Evolutionary conservation across 1,284 basidiomycete species (phyloP), one percentile per base, ranked within the genome.

Genomic region (Rhodotorula sp.): DNA sequence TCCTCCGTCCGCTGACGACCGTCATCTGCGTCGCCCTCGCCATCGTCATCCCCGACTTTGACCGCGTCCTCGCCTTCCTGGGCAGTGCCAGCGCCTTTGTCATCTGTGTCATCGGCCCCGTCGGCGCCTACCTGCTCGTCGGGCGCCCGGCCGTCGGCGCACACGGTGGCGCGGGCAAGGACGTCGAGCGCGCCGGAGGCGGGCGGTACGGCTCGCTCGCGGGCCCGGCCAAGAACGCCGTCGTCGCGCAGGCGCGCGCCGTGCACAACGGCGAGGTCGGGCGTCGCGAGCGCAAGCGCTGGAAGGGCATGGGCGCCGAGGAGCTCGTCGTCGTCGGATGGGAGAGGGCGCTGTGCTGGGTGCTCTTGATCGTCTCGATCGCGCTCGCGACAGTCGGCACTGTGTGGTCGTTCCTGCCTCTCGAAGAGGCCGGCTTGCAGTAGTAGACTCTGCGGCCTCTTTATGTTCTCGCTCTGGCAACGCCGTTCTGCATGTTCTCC

Each of bases 1-100:
- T 78, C 61, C 88, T 91, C 78, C 86, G 91, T 61, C 80, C 89
- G 41, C 73, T 82, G 59, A 82, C 93, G 46, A 87, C 89, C 0
- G 74, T 86, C 14, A 75, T 88, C 56, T 85, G 89, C 27, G 88
- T 93, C 25, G 79, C 83, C 44, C 87, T 90, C 50, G 93, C 92
- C 4, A 88, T 95, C 71, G 80, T 89, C 68, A 83, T 97, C 54
- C 94, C 95, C 2, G 87, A 91, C 66, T 97, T 97, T 80, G 90
- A 90, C 74, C 87, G 89, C 34, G 87, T 94, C 80, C 95, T 97
- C 92, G 91, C 91, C 19, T 92, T 95, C 80, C 84, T 96, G 50
- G 93, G 94, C 1, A 52, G 42, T 7, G 64, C 68, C 8, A 88
- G 90, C 50, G 90, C 92, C 0, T 95, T 95, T 80, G 83, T 90